Evolutionary conservation across 768 basidiomycete genomes (phyloP).

Genomic region (Podaxis mareebaensis): DNA sequence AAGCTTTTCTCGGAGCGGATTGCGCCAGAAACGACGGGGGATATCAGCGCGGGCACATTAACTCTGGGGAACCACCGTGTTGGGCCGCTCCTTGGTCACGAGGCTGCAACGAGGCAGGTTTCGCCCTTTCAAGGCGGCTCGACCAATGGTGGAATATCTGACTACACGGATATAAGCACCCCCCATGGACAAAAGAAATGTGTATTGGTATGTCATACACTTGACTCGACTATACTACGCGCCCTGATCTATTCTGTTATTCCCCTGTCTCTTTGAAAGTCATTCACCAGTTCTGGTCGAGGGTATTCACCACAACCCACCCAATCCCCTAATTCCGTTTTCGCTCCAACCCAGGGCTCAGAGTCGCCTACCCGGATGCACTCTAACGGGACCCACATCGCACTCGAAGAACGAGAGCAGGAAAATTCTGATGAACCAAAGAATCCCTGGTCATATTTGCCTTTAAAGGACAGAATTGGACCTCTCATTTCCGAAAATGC

Average conservation of each 20-base stretch:
- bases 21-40: background rate
- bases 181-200: background rate
- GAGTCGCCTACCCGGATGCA: no score
- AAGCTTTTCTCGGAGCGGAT: background rate
- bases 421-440: background rate
- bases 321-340: background rate
- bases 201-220: background rate
- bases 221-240: background rate
- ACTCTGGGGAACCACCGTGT: slow-evolving; percentile 8
- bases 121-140: background rate
- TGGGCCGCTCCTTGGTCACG: background rate
- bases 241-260: background rate
- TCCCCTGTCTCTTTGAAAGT: background rate
- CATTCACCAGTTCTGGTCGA: background rate
- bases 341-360: no score
- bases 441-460: background rate
- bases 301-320: background rate
- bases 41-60: background rate
- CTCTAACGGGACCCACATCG: no score
- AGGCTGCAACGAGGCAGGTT: background rate
- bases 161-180: background rate
- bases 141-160: background rate
- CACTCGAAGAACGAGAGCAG: background rate
- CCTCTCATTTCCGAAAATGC: slow-evolving; percentile 22
- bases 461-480: slow-evolving; percentile 19